Evolutionary conservation across 2,329 filamentous ascomycete species (phyloP), one percentile per base, ranked within the genome.

Genomic region (Fusarium drepaniforme): DNA sequence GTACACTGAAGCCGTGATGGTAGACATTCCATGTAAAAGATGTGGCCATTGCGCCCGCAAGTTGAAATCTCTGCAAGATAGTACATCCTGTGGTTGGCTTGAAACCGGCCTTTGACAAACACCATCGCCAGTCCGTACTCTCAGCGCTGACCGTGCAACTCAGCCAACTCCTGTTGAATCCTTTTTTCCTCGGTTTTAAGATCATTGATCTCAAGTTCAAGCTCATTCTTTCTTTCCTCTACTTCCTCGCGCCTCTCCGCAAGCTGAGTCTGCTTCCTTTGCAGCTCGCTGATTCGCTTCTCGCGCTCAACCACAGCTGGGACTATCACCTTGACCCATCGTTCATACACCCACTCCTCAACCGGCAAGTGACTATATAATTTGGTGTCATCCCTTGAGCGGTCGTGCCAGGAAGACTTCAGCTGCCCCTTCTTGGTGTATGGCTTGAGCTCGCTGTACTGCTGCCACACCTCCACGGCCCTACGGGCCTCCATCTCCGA

Each of bases 331-430:
- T 49, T 0, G n/a, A 18, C 8, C 66, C 67, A 61, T 9, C 35
- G 37, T 35, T 42, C 33, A 15, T 30, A 8, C 15, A 74, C 7
- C 72, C 72, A 74, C 21, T 8, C 5, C 46, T 21, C 6, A 23
- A 42, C 5, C 18, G 40, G 2, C 8, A n/a, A 42, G 38, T 42
- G 8, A 2, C 13, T 21, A 3, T 37, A 16, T 1, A 9, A 4
- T 0, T 35, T 8, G 25, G 1, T 9, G 9, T 57, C 28, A n/a
- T 12, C 7, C 3, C 7, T 4, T 12, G 28, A 5, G 21, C 53
- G 46, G 2, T 15, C 23, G 25, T 28, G 25, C 25, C 25, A 28
- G 25, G 25, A 28, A 28, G 25, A 28, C 25, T 28, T 28, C 25
- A 73, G n/a, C 1, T 3, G 6, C 25, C 70, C 57, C 0, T 8